phyloP scores from a whole-genome alignment of 1,284 basidiomycete genomes.

The Chalciporus piperatoides region DNA sequence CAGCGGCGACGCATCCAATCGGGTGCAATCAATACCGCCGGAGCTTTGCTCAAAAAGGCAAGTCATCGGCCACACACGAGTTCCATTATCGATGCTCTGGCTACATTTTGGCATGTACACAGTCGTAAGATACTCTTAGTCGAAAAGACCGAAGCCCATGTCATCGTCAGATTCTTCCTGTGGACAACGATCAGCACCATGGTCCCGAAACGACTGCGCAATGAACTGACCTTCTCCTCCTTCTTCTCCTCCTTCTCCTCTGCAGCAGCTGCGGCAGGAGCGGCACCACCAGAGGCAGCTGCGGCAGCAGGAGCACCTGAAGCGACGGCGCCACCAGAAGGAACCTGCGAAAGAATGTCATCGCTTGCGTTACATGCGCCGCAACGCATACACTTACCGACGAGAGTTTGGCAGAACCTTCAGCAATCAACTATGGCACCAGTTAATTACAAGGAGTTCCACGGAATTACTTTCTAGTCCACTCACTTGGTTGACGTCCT shows the following conservation, averaged over 20 bases:
- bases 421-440: constrained; percentile 75
- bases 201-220: not conserved
- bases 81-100: constrained; percentile 1
- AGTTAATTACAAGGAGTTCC: not conserved
- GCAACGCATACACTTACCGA: constrained; percentile 64
- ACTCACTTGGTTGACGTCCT: constrained; percentile 80
- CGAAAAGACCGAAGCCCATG: constrained; percentile 95
- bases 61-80: not conserved
- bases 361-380: not conserved
- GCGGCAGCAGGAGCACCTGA: constrained; percentile 51
- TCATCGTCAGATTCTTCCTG: constrained; percentile 88
- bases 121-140: constrained; percentile 49
- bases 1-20: constrained; percentile 8
- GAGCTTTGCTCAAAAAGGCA: constrained; percentile 1
- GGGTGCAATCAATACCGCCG: constrained; percentile 18
- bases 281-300: constrained; percentile 51
- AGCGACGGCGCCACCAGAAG: constrained; percentile 73
- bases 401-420: constrained; percentile 90
- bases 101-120: constrained; percentile 5
- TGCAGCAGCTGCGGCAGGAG: constrained; percentile 58
- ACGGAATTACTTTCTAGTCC: not conserved
- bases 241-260: constrained; percentile 72
- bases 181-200: constrained; percentile 12
- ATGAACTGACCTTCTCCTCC: constrained; percentile 67
- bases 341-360: constrained; percentile 51